These are phyloP conservation scores for Centella asiatica DNA, from an alignment of 129 eudicot species.

Conservation along the genomic window DNA sequence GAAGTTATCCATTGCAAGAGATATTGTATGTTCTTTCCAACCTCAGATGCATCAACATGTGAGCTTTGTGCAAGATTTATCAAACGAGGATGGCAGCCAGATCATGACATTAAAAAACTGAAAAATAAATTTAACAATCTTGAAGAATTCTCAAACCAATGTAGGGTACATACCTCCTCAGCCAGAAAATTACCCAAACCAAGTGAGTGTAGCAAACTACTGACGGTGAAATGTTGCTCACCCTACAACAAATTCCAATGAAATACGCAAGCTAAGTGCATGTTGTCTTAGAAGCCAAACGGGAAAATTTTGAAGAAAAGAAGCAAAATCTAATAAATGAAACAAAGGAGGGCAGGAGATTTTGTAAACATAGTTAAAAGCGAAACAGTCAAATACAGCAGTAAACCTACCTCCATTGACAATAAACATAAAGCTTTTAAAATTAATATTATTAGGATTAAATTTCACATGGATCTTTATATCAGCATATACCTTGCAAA, in stretches of 20 bases:
- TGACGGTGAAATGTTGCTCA: slow-evolving; percentile 15
- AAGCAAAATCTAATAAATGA: no score
- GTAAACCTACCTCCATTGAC: no score
- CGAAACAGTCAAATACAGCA: no score
- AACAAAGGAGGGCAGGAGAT: no score
- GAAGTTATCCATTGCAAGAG: background rate
- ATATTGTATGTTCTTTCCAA: background rate
- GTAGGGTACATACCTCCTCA: slow-evolving; percentile 22
- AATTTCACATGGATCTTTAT: background rate
- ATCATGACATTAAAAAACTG: background rate
- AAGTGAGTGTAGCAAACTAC: slow-evolving; percentile 23
- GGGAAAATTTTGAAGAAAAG: background rate
- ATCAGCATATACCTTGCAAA: background rate
- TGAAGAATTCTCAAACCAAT: background rate
- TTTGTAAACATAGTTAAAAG: no score
- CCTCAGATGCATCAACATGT: background rate
- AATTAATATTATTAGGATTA: background rate
- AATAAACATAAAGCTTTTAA: no score
- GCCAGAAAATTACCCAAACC: slow-evolving; percentile 28
- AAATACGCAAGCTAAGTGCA: background rate
- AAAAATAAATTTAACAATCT: background rate
- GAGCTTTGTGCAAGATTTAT: background rate
- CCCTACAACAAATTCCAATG: slow-evolving; percentile 4
- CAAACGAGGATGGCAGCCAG: background rate
- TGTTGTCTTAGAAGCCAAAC: background rate